Conservation (phyloP, 202 grass and related monocot genomes). For the Zizania palustris region DNA sequence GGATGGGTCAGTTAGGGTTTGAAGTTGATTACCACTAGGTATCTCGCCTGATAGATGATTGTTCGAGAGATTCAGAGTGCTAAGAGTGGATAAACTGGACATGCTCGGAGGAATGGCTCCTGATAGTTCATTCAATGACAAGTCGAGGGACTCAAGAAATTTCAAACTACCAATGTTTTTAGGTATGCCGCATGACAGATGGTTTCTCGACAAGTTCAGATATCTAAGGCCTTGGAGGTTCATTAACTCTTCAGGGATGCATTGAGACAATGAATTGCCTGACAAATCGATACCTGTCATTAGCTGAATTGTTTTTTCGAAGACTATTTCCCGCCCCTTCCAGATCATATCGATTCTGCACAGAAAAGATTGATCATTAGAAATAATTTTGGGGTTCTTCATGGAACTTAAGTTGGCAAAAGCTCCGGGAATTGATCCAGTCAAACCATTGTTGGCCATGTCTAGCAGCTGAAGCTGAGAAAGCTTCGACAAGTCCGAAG, state of each 20-base stretch:
- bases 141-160: slow-evolving; percentile 48
- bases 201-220: slow-evolving; percentile 67
- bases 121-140: slow-evolving; percentile 55
- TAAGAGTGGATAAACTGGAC: neutral
- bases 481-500: slow-evolving; percentile 23
- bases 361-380: neutral
- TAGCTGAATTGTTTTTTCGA: slow-evolving; percentile 48
- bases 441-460: slow-evolving; percentile 48
- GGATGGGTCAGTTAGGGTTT: slow-evolving; percentile 49
- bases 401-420: slow-evolving; percentile 55
- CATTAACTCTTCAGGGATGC: slow-evolving; percentile 51
- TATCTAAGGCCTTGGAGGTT: slow-evolving; percentile 40
- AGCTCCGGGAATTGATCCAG: slow-evolving; percentile 44
- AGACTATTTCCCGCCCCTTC: slow-evolving; percentile 50
- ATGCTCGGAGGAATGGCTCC: slow-evolving; percentile 56
- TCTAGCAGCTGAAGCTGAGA: slow-evolving; percentile 58
- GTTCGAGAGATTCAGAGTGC: slow-evolving; percentile 49
- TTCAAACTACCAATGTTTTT: slow-evolving; percentile 39
- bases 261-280: slow-evolving; percentile 32
- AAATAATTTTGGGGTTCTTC: slow-evolving; percentile 31
- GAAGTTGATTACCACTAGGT: slow-evolving; percentile 53
- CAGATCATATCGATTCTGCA: slow-evolving; percentile 59
- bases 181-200: slow-evolving; percentile 49
- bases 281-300: slow-evolving; percentile 54
- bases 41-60: slow-evolving; percentile 63